Conservation (phyloP, 805 yeast genomes). For the Zygotorulaspora chibaensis region DNA sequence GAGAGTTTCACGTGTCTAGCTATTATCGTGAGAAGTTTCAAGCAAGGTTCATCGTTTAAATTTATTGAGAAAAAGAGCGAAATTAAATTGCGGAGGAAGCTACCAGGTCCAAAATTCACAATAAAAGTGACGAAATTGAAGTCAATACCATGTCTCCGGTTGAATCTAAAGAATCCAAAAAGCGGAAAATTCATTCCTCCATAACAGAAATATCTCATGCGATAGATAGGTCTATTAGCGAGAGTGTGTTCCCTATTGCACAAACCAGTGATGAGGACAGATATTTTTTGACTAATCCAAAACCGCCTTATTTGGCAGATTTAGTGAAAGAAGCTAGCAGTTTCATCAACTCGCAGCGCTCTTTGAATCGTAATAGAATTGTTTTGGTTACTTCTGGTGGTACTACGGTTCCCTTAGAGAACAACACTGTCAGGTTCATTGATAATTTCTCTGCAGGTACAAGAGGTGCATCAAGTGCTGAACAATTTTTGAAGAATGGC, state of each 20-base stretch:
- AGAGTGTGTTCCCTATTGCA: slow-evolving; percentile 65
- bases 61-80: too few species aligned
- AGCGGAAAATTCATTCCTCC: slow-evolving; percentile 50
- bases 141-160: background rate
- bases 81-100: too few species aligned
- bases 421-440: slow-evolving; percentile 92
- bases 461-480: slow-evolving; percentile 95
- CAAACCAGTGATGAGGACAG: slow-evolving; percentile 61
- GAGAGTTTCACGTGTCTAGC: too few species aligned
- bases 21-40: too few species aligned
- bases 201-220: slow-evolving; percentile 68
- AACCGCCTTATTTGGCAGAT: slow-evolving; percentile 69
- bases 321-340: slow-evolving; percentile 52
- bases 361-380: slow-evolving; percentile 44
- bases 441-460: slow-evolving; percentile 98
- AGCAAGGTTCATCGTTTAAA: background rate
- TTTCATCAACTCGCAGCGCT: slow-evolving; percentile 56
- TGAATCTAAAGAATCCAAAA: slow-evolving; percentile 1
- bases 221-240: slow-evolving; percentile 71
- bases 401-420: slow-evolving; percentile 95
- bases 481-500: slow-evolving; percentile 76
- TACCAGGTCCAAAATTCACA: too few species aligned
- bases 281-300: slow-evolving; percentile 66
- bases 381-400: slow-evolving; percentile 95
- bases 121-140: background rate